A percentile compares a stretch with the other conserved stretches of the same genome.
phyloP scores from a whole-genome alignment of 371 early-diverging fungal genomes.

The Apophysomyces trapeziformis region DNA sequence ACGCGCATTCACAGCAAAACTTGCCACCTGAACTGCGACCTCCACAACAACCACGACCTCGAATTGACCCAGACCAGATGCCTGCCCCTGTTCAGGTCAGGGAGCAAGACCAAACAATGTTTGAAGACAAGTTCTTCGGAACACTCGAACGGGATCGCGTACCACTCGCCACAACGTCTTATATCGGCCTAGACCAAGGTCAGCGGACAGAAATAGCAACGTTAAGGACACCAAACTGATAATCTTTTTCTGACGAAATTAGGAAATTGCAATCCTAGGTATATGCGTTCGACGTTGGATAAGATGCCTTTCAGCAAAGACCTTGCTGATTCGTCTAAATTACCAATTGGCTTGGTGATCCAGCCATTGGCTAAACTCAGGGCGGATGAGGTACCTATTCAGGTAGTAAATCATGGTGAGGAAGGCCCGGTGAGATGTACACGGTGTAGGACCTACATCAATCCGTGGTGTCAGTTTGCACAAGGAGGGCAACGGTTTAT shows the following conservation, averaged over 20 bases:
- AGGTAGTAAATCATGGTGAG: slow-evolving; percentile 89
- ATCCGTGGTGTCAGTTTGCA: slow-evolving; percentile 86
- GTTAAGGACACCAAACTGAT: not conserved
- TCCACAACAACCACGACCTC: slow-evolving; percentile 59
- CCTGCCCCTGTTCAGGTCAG: slow-evolving; percentile 93
- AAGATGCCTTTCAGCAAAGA: slow-evolving; percentile 89
- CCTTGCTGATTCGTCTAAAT: slow-evolving; percentile 71
- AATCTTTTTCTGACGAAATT: slow-evolving; percentile 2
- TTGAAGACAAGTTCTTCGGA: slow-evolving; percentile 71
- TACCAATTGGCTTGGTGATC: slow-evolving; percentile 90
- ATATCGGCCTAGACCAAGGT: slow-evolving; percentile 91
- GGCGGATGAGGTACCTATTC: slow-evolving; percentile 81
- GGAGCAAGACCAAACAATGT: slow-evolving; percentile 77
- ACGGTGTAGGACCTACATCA: slow-evolving; percentile 95
- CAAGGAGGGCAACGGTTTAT: slow-evolving; percentile 90
- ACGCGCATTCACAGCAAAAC: slow-evolving; percentile 36
- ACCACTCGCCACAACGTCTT: slow-evolving; percentile 88
- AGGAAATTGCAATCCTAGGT: slow-evolving; percentile 93
- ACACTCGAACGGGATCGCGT: slow-evolving; percentile 74
- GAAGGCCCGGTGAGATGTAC: slow-evolving; percentile 91
- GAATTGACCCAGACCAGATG: slow-evolving; percentile 95
- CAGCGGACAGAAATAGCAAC: slow-evolving; percentile 14
- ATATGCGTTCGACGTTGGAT: slow-evolving; percentile 88
- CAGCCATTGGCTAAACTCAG: slow-evolving; percentile 88
- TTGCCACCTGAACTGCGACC: slow-evolving; percentile 40